phyloP scores from a whole-genome alignment of 257 asterid species.

The Gynochthodes officinalis region DNA sequence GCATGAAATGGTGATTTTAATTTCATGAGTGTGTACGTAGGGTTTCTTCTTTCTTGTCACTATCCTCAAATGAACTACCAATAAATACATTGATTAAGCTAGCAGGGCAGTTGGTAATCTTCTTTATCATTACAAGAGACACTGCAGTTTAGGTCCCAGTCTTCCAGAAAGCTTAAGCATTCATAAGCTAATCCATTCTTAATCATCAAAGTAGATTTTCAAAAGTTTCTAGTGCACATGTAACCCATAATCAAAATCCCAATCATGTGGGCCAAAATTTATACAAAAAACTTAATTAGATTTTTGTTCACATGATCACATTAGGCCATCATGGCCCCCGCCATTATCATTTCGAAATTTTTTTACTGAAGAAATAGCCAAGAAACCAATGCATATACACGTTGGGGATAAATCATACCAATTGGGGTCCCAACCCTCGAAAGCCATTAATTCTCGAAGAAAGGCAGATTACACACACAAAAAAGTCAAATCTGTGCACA shows the following conservation, averaged over 20 bases:
- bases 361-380: not conserved
- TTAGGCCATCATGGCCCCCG: not conserved
- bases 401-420: constrained; percentile 23
- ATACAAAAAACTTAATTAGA: not conserved
- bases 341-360: not conserved
- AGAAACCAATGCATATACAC: constrained; percentile 13
- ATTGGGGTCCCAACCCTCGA: not conserved
- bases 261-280: constrained; percentile 16
- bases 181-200: constrained; percentile 36
- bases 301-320: not conserved
- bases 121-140: not conserved
- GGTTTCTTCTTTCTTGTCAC: constrained; percentile 13
- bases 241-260: constrained; percentile 26
- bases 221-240: constrained; percentile 38
- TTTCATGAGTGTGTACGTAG: not conserved
- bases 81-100: not conserved
- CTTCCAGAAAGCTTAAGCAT: constrained; percentile 20
- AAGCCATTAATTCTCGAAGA: constrained; percentile 16
- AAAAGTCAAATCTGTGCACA: constrained; percentile 35
- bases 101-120: constrained; percentile 4
- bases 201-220: constrained; percentile 31
- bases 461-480: constrained; percentile 15
- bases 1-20: not conserved
- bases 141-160: constrained; percentile 12
- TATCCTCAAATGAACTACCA: not conserved